Base-by-base conservation (phyloP, 192 early-diverging fungal species). In the Podila verticillata region DNA sequence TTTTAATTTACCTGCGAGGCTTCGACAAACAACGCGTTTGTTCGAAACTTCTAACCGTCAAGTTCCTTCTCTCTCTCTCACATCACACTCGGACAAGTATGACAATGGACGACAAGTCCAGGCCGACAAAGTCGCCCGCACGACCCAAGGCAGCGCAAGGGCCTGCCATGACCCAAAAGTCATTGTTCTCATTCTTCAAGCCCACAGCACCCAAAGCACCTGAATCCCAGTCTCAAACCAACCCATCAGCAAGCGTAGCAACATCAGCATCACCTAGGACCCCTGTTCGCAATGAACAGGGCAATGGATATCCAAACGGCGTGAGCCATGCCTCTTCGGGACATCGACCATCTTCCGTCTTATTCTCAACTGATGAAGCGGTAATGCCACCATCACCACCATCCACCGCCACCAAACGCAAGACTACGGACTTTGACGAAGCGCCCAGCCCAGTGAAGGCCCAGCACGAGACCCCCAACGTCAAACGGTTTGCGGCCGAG, bases 401-500 rank as follows among this genome's bases (percentile, higher is more conserved):
- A n/a, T 20, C 63, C 15, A 12, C 48, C 9, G 32, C 30, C 9
- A 19, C 48, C 3, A 80, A 80, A 24, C 77, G 77, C 39, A 80
- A 80, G 58, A 68, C 65, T 1, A 58, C 60, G 15, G 69, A 63
- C 34, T 66, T 72, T 63, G 66, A 68, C 13, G 66, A 60, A 6
- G 48, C 31, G 2, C 31, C 39, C 7, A 71, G 69, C 48, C 60
- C 64, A 6, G 19, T 67, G 26, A 22, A 65, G 24, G 30, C 39
- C 30, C 48, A 31, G 24, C 63, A 67, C 8, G 68, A 78, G 31
- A 39, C 77, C 0, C 64, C 39, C 12, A 67, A 70, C 0, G 77
- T 65, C 61, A 80, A 80, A 44, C 72, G 72, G 65, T 80, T 80
- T 72, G 77, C 77, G 4, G 77, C 77, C 7, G 70, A 59, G 7